Percentiles rank a stretch among this genome's conserved stretches.
phyloP scores from a whole-genome alignment of 768 basidiomycete species.

The Flagelloscypha sp. region DNA sequence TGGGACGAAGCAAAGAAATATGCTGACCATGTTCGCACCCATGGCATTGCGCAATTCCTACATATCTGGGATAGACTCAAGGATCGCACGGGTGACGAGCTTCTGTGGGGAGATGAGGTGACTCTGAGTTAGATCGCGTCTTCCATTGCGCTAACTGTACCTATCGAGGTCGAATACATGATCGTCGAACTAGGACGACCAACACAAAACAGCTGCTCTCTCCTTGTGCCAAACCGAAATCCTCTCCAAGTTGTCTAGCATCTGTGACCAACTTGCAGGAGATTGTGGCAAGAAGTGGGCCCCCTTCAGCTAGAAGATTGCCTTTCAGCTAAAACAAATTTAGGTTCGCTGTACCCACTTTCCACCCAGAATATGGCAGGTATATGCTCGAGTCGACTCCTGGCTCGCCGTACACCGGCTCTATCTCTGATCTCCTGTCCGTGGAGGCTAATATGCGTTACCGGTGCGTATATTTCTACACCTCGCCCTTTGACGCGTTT shows the following conservation, averaged over 20 bases:
- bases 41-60: constrained; percentile 93
- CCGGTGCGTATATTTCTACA: constrained; percentile 42
- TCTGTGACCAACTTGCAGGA: no score
- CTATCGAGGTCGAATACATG: constrained; percentile 86
- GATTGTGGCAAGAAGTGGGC: no score
- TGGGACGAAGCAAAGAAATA: constrained; percentile 88
- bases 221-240: constrained; percentile 96
- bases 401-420: constrained; percentile 88
- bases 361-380: constrained; percentile 96
- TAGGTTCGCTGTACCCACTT: constrained; percentile 75
- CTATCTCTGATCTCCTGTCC: constrained; percentile 73
- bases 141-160: constrained; percentile 10
- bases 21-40: constrained; percentile 81
- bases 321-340: no score
- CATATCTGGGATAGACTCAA: constrained; percentile 90
- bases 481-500: constrained; percentile 3
- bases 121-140: constrained; percentile 8
- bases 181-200: constrained; percentile 79
- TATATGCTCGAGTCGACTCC: constrained; percentile 99
- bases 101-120: constrained; percentile 99
- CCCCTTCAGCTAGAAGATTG: no score
- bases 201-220: constrained; percentile 71
- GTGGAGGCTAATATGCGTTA: constrained; percentile 96
- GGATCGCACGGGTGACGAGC: constrained; percentile 81
- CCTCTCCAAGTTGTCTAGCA: constrained; percentile 63